Base-by-base conservation (phyloP, 768 basidiomycete genomes). In the Russula emetica region DNA sequence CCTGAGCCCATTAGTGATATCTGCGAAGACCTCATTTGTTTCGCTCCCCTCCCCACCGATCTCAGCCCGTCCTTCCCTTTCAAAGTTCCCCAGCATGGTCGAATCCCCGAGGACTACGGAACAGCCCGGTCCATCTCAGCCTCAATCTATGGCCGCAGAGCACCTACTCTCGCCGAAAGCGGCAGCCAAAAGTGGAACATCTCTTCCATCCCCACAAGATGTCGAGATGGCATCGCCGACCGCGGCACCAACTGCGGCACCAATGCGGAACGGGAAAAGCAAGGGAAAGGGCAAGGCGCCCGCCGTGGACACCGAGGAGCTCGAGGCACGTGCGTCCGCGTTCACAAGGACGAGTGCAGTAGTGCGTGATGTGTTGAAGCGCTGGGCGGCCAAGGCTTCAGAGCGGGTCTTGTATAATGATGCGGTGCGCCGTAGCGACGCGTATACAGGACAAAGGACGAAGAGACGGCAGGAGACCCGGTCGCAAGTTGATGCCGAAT, bases 401-500 rank as follows among this genome's bases (percentile, higher is more conserved):
- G 64, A 69, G 36, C 67, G 67, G 10, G 52, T 42, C 11, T 47
- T 47, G 20, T 67, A 60, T 24, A 61, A 61, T 5, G 85, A 87
- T 55, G 88, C 88, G 0, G 82, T 82, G 63, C 74, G 73, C 61
- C 82, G 82, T 51, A 84, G 86, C 61, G 81, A 87, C 30, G 78
- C 76, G 5, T 90, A 90, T 71, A 81, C 81, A 50, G 75, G 80
- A 63, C 86, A 82, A 68, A 60, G 54, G 44, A 36, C 59, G 20
- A 74, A 73, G 67, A 71, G 72, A 64, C 74, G 74, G 22, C 72
- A 69, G 40, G 62, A 63, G 3, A 65, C 70, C 10, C 66, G 70
- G 8, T 30, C 54, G 0, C 50, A 32, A 5, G 51, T 63, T 0
- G 63, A 56, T 28, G 26, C 24, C 2, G 63, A 60, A 18, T 32